Evolutionary conservation across 2,329 filamentous ascomycete species (phyloP).

Genomic region (Microcyclospora tardicrescens): DNA sequence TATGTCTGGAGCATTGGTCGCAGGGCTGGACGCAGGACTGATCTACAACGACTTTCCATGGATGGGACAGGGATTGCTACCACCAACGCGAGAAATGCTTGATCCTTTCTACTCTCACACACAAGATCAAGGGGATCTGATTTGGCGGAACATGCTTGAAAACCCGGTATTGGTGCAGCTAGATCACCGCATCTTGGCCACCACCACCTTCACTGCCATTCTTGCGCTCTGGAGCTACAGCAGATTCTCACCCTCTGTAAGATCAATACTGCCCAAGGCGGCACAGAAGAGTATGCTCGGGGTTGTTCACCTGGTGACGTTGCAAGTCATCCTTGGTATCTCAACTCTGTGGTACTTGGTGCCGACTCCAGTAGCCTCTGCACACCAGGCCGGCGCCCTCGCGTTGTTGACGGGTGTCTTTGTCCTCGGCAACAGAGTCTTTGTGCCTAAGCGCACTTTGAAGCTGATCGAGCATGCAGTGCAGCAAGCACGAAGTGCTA

Average conservation of each 20-base stretch:
- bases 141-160: constrained; percentile 96
- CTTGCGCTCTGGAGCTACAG: constrained; percentile 71
- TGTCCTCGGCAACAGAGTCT: constrained; percentile 64
- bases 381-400: constrained; percentile 83
- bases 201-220: constrained; percentile 73
- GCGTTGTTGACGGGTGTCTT: constrained; percentile 72
- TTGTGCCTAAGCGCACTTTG: constrained; percentile 46
- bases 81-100: constrained; percentile 71
- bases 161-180: constrained; percentile 93
- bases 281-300: constrained; percentile 65
- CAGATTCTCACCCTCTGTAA: constrained; percentile 52
- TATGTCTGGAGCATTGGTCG: constrained; percentile 87
- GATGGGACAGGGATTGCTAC: constrained; percentile 77
- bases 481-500: constrained; percentile 1
- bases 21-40: constrained; percentile 85
- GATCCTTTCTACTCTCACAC: constrained; percentile 73
- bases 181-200: constrained; percentile 85
- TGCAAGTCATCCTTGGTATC: constrained; percentile 82
- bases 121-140: constrained; percentile 67
- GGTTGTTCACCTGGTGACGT: constrained; percentile 64
- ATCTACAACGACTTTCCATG: constrained; percentile 98
- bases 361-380: constrained; percentile 71
- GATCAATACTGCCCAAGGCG: constrained; percentile 40
- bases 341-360: constrained; percentile 88
- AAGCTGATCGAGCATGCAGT: constrained; percentile 16